Percentiles rank a stretch among this genome's conserved stretches.
Conservation (phyloP, 345 rosid species). For the Pugionium cornutum region DNA sequence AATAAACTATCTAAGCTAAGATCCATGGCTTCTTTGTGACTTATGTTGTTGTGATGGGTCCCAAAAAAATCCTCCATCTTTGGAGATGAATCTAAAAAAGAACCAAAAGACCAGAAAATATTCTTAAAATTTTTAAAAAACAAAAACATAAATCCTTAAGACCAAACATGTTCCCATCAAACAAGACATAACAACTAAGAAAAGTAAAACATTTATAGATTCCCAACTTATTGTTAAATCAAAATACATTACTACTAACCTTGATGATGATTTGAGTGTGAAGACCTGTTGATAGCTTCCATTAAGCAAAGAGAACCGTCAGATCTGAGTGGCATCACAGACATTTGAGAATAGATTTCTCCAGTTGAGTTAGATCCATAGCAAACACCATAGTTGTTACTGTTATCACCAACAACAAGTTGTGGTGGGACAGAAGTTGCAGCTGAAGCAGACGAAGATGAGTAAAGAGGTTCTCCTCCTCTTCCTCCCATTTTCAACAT, state of each 20-base stretch:
- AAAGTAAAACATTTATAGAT: background rate
- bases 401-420: constrained; percentile 29
- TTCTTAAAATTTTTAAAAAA: too few relatives aligned
- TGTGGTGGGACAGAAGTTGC: constrained; percentile 6
- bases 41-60: constrained; percentile 67
- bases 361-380: constrained; percentile 51
- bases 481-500: constrained; percentile 60
- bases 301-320: constrained; percentile 91
- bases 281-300: constrained; percentile 79
- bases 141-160: constrained; percentile 19
- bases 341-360: constrained; percentile 54
- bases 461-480: constrained; percentile 33
- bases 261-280: constrained; percentile 48
- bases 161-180: constrained; percentile 37
- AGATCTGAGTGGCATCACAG: constrained; percentile 88
- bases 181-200: constrained; percentile 23
- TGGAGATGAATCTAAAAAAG: constrained; percentile 59
- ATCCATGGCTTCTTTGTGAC: constrained; percentile 69
- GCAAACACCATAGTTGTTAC: constrained; percentile 50
- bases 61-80: constrained; percentile 92
- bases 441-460: constrained; percentile 40
- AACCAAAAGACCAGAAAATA: constrained; percentile 36
- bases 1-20: constrained; percentile 71
- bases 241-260: constrained; percentile 43
- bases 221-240: background rate